A percentile compares a stretch with the other conserved stretches of the same genome.
Evolutionary conservation across 257 asterid species (phyloP).

Genomic region (Dorcoceras hygrometricum): DNA sequence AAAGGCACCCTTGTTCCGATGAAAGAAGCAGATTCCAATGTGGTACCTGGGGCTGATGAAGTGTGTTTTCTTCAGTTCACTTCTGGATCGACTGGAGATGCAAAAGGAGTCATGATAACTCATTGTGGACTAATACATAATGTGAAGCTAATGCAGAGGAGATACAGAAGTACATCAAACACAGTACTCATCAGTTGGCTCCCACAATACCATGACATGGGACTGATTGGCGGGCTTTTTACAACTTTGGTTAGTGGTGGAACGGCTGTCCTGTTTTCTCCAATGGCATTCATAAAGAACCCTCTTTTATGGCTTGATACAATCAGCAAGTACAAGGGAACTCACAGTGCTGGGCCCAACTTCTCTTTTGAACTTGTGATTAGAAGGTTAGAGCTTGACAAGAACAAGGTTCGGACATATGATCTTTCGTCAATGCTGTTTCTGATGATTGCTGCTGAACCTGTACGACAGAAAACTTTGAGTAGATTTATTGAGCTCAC

Average conservation of each 20-base stretch:
- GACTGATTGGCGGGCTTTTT: constrained; percentile 79
- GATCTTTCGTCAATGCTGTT: constrained; percentile 71
- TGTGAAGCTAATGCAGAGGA: constrained; percentile 65
- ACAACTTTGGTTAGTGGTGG: constrained; percentile 76
- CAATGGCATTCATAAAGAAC: constrained; percentile 76
- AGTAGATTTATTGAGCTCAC: constrained; percentile 62
- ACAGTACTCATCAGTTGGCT: constrained; percentile 85
- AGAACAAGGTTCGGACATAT: constrained; percentile 37
- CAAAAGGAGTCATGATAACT: constrained; percentile 82
- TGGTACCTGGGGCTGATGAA: constrained; percentile 40
- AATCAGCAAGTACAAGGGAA: constrained; percentile 58
- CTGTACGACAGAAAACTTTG: constrained; percentile 66
- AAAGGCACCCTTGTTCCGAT: constrained; percentile 22
- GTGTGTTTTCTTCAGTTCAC: constrained; percentile 79
- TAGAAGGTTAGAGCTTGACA: constrained; percentile 57
- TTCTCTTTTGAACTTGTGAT: constrained; percentile 66
- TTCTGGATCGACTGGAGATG: constrained; percentile 85
- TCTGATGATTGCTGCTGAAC: constrained; percentile 87
- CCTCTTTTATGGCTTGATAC: constrained; percentile 76
- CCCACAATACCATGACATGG: constrained; percentile 91
- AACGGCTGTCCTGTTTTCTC: constrained; percentile 63
- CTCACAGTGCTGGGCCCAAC: constrained; percentile 91
- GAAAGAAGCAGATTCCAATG: constrained; percentile 2
- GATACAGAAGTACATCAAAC: constrained; percentile 70
- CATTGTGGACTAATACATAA: constrained; percentile 77